These are phyloP conservation scores for Ilex asprella DNA, from an alignment of 257 asterid species.

Conservation along the genomic window DNA sequence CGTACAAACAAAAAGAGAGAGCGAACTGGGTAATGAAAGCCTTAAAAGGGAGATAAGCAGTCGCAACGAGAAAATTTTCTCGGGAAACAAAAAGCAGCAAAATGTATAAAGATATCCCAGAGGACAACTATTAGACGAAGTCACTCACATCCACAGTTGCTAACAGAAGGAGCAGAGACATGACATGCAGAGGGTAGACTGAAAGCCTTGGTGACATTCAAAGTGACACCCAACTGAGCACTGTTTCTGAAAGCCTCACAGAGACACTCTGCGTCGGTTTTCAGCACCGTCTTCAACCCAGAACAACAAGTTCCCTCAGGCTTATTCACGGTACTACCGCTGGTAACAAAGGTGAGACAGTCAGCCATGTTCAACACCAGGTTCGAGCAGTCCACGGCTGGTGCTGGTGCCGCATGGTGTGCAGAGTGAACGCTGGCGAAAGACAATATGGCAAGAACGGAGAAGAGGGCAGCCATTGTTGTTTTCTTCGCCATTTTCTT, in stretches of 20 bases:
- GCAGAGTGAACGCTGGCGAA: background rate
- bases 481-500: no score
- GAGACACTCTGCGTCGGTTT: background rate
- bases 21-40: no score
- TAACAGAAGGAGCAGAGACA: slow-evolving; percentile 4
- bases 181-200: background rate
- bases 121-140: no score
- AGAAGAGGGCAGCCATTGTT: no score
- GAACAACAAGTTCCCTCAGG: background rate
- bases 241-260: slow-evolving; percentile 1
- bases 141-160: background rate
- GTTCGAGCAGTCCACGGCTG: slow-evolving; percentile 3
- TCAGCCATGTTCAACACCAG: background rate
- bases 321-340: background rate
- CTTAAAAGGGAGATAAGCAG: no score
- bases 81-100: no score
- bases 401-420: background rate
- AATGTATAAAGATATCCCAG: no score
- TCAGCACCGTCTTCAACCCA: slow-evolving; percentile 1
- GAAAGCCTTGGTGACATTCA: background rate
- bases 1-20: no score
- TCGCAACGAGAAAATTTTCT: no score
- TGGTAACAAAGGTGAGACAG: background rate
- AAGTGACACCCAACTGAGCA: slow-evolving; percentile 2
- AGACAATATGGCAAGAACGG: background rate